Evolutionary conservation across 164 flowering plant genomes (phyloP).

Genomic region (Sextonia rubra): DNA sequence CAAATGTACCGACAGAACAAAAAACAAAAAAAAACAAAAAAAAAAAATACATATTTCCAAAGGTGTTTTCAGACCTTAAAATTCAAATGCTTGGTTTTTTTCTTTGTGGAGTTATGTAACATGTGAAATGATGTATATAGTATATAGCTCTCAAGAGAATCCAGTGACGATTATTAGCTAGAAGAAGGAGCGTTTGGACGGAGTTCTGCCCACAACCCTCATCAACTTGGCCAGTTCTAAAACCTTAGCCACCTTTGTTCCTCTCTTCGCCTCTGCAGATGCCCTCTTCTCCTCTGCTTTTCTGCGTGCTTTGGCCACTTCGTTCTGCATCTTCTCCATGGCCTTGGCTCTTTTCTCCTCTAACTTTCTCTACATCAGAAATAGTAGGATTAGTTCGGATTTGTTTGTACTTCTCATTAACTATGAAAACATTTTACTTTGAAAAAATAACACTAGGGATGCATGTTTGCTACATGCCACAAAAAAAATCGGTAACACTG

Average conservation of each 20-base stretch:
- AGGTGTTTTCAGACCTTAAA: too few relatives aligned
- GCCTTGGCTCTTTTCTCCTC: slow-evolving; percentile 93
- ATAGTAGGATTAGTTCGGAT: neutral
- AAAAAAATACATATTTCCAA: too few relatives aligned
- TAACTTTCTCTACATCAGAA: slow-evolving; percentile 62
- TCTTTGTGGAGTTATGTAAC: too few relatives aligned
- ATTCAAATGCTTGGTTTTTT: too few relatives aligned
- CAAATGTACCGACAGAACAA: too few relatives aligned
- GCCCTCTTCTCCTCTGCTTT: slow-evolving; percentile 93
- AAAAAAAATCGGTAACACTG: too few relatives aligned
- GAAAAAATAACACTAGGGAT: too few relatives aligned
- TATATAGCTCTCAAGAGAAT: too few relatives aligned
- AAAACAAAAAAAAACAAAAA: too few relatives aligned
- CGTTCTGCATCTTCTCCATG: slow-evolving; percentile 82
- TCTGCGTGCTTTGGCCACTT: slow-evolving; percentile 70
- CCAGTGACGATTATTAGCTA: slow-evolving; percentile 6
- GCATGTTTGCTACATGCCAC: too few relatives aligned
- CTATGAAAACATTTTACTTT: too few relatives aligned
- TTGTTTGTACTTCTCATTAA: neutral
- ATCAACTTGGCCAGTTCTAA: slow-evolving; percentile 73
- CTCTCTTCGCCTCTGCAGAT: slow-evolving; percentile 84
- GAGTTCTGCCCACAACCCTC: slow-evolving; percentile 82
- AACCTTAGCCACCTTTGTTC: slow-evolving; percentile 75
- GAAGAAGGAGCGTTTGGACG: slow-evolving; percentile 75
- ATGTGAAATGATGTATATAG: too few relatives aligned